A percentile compares a stretch with the other conserved stretches of the same genome.
Evolutionary conservation across 768 basidiomycete species (phyloP).

Genomic region (Trametes sanguinea): DNA sequence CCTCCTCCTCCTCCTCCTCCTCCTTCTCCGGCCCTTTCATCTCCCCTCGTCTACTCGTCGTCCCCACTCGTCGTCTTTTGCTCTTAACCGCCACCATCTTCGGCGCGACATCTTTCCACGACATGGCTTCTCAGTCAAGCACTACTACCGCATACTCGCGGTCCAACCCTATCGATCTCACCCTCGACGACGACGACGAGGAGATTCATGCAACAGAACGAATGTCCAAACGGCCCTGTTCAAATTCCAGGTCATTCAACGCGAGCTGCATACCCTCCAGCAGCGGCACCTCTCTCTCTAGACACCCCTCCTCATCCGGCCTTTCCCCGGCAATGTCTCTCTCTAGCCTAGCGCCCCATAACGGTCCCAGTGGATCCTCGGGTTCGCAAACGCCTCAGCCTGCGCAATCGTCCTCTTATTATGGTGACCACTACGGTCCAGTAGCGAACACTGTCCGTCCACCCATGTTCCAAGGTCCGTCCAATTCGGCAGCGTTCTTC

Average conservation of each 20-base stretch:
- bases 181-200: constrained; percentile 65
- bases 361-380: constrained; percentile 1
- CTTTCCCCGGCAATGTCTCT: constrained; percentile 34
- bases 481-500: constrained; percentile 38
- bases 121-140: constrained; percentile 16
- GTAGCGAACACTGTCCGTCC: constrained; percentile 41
- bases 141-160: constrained; percentile 26
- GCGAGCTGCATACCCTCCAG: constrained; percentile 13
- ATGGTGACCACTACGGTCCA: not conserved
- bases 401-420: not conserved
- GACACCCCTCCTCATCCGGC: constrained; percentile 28
- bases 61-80: not conserved
- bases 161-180: constrained; percentile 67
- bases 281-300: constrained; percentile 10
- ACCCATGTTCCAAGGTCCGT: constrained; percentile 53
- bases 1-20: not conserved
- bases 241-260: constrained; percentile 26
- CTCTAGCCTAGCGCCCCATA: constrained; percentile 27
- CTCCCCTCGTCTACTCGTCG: not conserved
- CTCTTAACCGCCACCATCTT: constrained; percentile 1
- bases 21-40: constrained; percentile 7
- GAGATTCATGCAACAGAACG: constrained; percentile 30
- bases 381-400: constrained; percentile 3
- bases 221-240: constrained; percentile 26
- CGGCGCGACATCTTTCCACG: not conserved